Base-by-base conservation (phyloP, 2,329 filamentous ascomycete genomes). In the Talaromyces pinophilus region DNA sequence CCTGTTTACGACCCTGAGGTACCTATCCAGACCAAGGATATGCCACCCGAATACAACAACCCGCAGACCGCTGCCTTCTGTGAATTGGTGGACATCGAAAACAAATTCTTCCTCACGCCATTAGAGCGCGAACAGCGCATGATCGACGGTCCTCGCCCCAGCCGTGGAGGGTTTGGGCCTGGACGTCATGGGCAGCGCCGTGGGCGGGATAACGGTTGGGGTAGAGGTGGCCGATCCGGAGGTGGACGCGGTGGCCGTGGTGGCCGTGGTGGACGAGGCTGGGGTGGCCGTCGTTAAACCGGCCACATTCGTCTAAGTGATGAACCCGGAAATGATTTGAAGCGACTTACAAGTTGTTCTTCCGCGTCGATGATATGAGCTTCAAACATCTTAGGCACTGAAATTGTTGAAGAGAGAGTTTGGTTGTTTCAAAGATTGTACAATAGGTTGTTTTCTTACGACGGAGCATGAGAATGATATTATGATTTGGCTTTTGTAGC, bases 51-150 rank as follows among this genome's bases (percentile, higher is more conserved):
- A 78, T 94, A 94, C 75, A 92, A 88, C 3, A 98, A 95, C 74
- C 89, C 90, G 13, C 94, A 98, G 79, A 98, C 93, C 6, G 82
- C 82, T n/a, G 79, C 83, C 2, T 98, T 94, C 75, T 99, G 95
- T 77, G 82, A 88, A 65, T 79, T 98, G 64, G 72, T 98, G 1
- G 88, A 86, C 8, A 88, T 99, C 40, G 81, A 86, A 5, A 96
- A 98, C 75, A 83, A 88, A 10, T 96, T 89, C 82, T 84, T 90
- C 71, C 86, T 90, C 1, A 87, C 81, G n/a, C 85, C 90, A 2
- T 88, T 92, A 72, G 91, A 96, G 76, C 85, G 88, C 61, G 79
- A 81, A 15, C 82, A 83, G 67, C 84, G 90, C 67, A 85, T 84
- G 76, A 79, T 75, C n/a, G 80, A 77, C 25, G 90, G 88, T 0